Percentiles rank a stretch among this genome's conserved stretches.
Evolutionary conservation across 192 early-diverging fungal genomes (phyloP).

Genomic region (Backusella sp.): DNA sequence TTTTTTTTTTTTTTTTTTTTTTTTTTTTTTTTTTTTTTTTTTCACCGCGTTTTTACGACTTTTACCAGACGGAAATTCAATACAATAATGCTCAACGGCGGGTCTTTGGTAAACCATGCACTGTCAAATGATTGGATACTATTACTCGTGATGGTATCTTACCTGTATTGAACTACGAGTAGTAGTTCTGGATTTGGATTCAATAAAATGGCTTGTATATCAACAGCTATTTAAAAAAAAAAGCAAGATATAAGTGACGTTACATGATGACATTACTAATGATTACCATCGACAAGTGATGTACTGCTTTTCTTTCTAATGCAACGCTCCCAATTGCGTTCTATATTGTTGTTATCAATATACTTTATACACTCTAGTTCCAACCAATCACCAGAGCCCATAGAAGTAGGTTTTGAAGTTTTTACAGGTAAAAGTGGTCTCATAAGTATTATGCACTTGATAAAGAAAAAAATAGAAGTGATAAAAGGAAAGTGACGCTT

Average conservation of each 20-base stretch:
- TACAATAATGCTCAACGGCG: slow-evolving; percentile 4
- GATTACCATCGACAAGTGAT: background rate
- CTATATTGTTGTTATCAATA: background rate
- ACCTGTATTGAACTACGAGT: slow-evolving; percentile 17
- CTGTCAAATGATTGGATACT: background rate
- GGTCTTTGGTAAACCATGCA: background rate
- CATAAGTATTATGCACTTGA: no score
- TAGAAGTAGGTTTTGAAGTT: background rate
- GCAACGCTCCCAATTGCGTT: slow-evolving; percentile 9
- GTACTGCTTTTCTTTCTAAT: slow-evolving; percentile 4
- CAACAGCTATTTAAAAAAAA: background rate
- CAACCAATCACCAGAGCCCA: slow-evolving; percentile 1
- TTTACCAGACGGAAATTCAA: slow-evolving; percentile 15
- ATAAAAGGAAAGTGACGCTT: background rate
- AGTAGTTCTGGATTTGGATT: slow-evolving; percentile 8
- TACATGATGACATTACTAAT: background rate
- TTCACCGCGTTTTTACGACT: background rate
- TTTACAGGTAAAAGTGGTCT: background rate
- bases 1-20: no score
- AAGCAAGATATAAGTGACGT: background rate
- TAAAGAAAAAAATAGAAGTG: no score
- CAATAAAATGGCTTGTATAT: slow-evolving; percentile 6
- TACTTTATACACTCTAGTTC: background rate
- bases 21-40: background rate
- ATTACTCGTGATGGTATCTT: background rate